Conservation (phyloP, 2,329 filamentous ascomycete species). For the Phialemonium atrogriseum region DNA sequence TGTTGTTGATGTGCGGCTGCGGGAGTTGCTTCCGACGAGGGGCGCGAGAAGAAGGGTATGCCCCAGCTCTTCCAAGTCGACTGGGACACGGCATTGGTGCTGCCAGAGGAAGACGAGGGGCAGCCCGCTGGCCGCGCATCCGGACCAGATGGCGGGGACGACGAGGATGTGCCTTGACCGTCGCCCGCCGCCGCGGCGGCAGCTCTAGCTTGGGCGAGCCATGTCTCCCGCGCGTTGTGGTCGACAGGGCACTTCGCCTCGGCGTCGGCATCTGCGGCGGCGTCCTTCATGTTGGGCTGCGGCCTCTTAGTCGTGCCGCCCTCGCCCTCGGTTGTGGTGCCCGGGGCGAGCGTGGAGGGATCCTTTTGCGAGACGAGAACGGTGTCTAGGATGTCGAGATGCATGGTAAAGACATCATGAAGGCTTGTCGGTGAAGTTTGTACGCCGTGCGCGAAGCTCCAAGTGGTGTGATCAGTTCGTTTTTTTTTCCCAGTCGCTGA, state of each 20-base stretch:
- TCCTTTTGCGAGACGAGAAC: constrained; percentile 13
- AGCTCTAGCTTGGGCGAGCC: constrained; percentile 63
- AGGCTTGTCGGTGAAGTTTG: too few relatives aligned
- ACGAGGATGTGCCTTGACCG: too few relatives aligned
- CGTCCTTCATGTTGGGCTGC: constrained; percentile 1
- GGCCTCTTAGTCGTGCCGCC: neutral
- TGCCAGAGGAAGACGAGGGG: too few relatives aligned
- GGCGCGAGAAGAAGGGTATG: too few relatives aligned
- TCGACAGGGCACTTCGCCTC: constrained; percentile 71
- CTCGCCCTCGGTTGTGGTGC: neutral
- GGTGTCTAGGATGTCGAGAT: constrained; percentile 16
- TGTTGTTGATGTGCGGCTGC: too few relatives aligned
- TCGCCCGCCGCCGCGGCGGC: constrained; percentile 25
- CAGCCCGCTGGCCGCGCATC: neutral
- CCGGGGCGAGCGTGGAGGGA: constrained; percentile 1
- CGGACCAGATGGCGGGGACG: constrained; percentile 37
- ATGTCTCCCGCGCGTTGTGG: constrained; percentile 78
- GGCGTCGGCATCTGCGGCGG: constrained; percentile 11
- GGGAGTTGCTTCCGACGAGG: too few relatives aligned
- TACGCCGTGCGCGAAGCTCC: too few relatives aligned
- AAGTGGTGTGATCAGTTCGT: too few relatives aligned
- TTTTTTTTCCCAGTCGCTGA: too few relatives aligned
- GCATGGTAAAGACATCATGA: constrained; percentile 13
- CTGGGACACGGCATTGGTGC: too few relatives aligned
- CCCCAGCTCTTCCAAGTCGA: too few relatives aligned